These are phyloP conservation scores for Hygrophorus russula DNA, from an alignment of 768 basidiomycete genomes.

Conservation along the genomic window DNA sequence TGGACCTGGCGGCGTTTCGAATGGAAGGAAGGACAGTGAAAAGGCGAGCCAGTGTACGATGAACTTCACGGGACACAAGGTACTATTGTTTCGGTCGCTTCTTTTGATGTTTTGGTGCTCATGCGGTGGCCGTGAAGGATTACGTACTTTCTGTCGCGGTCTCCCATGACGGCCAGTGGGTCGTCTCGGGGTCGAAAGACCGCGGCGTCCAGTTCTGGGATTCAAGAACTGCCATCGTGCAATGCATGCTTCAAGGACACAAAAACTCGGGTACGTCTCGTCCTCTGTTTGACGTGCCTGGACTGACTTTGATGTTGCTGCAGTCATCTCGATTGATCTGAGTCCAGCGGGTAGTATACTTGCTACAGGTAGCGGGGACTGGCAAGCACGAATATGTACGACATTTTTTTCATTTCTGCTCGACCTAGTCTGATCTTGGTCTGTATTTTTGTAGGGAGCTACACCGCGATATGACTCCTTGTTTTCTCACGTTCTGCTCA, in stretches of 20 bases:
- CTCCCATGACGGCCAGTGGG: constrained; percentile 78
- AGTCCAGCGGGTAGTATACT: constrained; percentile 21
- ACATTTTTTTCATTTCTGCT: constrained; percentile 6
- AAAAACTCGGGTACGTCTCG: constrained; percentile 38
- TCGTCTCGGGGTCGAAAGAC: constrained; percentile 92
- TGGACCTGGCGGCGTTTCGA: constrained; percentile 40
- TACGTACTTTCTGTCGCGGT: constrained; percentile 52
- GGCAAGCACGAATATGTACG: constrained; percentile 44
- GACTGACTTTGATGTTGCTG: not conserved
- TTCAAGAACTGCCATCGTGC: constrained; percentile 60
- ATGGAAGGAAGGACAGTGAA: constrained; percentile 60
- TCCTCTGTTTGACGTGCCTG: constrained; percentile 17
- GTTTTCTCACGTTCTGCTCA: no score
- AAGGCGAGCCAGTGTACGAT: constrained; percentile 38
- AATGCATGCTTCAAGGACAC: constrained; percentile 83
- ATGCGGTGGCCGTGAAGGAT: constrained; percentile 60
- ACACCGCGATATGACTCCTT: constrained; percentile 8
- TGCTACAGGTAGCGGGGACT: constrained; percentile 45
- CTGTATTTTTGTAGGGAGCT: constrained; percentile 15
- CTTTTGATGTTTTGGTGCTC: not conserved
- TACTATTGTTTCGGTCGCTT: constrained; percentile 21
- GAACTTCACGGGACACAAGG: constrained; percentile 80
- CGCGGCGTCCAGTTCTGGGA: constrained; percentile 95
- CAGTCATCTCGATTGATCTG: constrained; percentile 5
- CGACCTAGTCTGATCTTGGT: not conserved